phyloP scores from a whole-genome alignment of 2,329 filamentous ascomycete genomes.

The Blastomyces silverae region DNA sequence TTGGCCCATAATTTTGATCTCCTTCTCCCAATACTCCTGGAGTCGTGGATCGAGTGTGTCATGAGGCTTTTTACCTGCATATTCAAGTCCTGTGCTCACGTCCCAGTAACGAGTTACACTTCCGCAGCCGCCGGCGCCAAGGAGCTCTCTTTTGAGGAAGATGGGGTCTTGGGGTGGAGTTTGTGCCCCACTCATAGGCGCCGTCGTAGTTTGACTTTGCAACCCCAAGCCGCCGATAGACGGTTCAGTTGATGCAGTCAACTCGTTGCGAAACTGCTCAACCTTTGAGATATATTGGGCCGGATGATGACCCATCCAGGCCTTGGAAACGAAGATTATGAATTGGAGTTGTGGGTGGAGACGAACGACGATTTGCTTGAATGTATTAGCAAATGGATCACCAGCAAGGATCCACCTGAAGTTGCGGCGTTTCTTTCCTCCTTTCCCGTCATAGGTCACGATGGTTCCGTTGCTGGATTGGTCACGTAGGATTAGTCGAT shows the following conservation, averaged over 20 bases:
- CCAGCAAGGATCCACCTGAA: conserved; percentile 7
- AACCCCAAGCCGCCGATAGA: background rate
- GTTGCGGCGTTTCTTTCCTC: background rate
- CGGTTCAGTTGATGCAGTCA: background rate
- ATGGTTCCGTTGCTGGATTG: conserved; percentile 2
- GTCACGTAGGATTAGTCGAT: conserved; percentile 10
- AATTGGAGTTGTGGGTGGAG: background rate
- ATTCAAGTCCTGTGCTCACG: conserved; percentile 9
- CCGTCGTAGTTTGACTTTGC: background rate
- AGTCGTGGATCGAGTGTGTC: background rate
- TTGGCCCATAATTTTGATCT: conserved; percentile 6
- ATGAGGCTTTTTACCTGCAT: background rate
- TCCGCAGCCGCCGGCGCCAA: conserved; percentile 6
- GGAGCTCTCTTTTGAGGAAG: background rate
- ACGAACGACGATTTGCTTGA: background rate
- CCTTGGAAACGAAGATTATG: background rate
- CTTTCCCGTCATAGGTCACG: background rate
- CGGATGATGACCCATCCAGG: background rate
- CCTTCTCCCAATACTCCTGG: background rate
- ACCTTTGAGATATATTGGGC: background rate
- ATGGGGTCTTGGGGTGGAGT: background rate
- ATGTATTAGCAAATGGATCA: background rate
- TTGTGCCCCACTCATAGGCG: background rate
- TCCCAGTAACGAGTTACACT: background rate
- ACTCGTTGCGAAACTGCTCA: background rate